Conservation (phyloP, 805 yeast genomes). For the Barnettozyma sp. region DNA sequence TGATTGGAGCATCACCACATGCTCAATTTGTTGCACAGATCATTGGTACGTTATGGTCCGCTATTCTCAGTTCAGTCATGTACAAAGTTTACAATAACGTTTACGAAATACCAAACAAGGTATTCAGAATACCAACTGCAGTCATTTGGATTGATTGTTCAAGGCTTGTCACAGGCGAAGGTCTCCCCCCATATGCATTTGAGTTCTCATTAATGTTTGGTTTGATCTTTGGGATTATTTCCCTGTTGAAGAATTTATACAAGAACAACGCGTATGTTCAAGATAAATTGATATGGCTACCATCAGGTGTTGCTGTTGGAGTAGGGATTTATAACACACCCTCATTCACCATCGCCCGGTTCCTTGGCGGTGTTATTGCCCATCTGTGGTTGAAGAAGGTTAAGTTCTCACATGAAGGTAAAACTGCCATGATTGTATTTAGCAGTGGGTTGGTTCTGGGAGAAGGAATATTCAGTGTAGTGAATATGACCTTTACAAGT, state of each 20-base stretch:
- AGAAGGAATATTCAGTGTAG: constrained; percentile 83
- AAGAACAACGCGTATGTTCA: constrained; percentile 32
- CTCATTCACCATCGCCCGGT: constrained; percentile 87
- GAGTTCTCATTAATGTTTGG: constrained; percentile 59
- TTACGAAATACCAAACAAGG: constrained; percentile 76
- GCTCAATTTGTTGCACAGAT: constrained; percentile 90
- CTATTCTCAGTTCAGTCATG: constrained; percentile 71
- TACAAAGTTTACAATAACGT: constrained; percentile 75
- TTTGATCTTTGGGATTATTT: constrained; percentile 56
- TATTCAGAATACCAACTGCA: constrained; percentile 90
- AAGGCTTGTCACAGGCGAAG: constrained; percentile 83
- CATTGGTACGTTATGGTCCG: constrained; percentile 82
- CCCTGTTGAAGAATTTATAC: constrained; percentile 55
- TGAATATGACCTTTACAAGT: constrained; percentile 72
- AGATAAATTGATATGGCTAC: constrained; percentile 51
- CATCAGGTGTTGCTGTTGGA: constrained; percentile 96
- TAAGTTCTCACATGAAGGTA: constrained; percentile 37
- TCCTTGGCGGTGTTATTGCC: constrained; percentile 76
- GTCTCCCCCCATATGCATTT: constrained; percentile 74
- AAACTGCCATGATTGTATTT: constrained; percentile 74
- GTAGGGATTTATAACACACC: constrained; percentile 94
- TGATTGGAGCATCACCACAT: constrained; percentile 84
- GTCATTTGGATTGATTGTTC: constrained; percentile 96
- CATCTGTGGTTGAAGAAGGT: constrained; percentile 45
- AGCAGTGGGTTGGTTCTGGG: constrained; percentile 92